phyloP scores from a whole-genome alignment of 805 yeast species.

The Wickerhamiella sorbophila region DNA sequence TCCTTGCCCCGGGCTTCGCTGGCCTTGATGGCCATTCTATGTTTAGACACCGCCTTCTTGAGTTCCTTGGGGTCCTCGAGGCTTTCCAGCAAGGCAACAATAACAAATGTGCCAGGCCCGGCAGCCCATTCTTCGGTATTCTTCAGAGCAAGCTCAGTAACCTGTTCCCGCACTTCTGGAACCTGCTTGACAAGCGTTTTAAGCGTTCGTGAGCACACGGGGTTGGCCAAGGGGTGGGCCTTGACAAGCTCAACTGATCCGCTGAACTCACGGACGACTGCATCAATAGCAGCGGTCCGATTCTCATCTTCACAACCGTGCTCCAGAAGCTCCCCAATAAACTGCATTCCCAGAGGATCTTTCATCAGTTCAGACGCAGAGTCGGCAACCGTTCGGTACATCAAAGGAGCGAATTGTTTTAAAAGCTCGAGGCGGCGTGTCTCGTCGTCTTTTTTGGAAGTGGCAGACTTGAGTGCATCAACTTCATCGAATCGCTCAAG shows the following conservation, averaged over 20 bases:
- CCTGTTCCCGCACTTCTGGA: slow-evolving; percentile 35
- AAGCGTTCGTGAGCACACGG: slow-evolving; percentile 15
- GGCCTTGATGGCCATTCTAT: slow-evolving; percentile 17
- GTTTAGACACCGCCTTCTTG: slow-evolving; percentile 37
- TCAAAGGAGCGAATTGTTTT: slow-evolving; percentile 47
- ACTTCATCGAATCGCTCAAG: slow-evolving; percentile 47
- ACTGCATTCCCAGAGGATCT: slow-evolving; percentile 58
- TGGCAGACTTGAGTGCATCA: slow-evolving; percentile 44
- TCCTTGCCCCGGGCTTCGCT: slow-evolving; percentile 25
- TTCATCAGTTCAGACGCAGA: slow-evolving; percentile 38
- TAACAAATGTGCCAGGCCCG: slow-evolving; percentile 60
- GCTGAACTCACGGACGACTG: slow-evolving; percentile 36
- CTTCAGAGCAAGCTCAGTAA: slow-evolving; percentile 39
- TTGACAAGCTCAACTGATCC: slow-evolving; percentile 51
- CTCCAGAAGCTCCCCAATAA: slow-evolving; percentile 58
- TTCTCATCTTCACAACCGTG: slow-evolving; percentile 32
- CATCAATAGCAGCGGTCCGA: slow-evolving; percentile 32
- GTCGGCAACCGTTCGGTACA: slow-evolving; percentile 41
- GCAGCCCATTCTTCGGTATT: slow-evolving; percentile 55
- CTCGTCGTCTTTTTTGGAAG: slow-evolving; percentile 75
- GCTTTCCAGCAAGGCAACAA: slow-evolving; percentile 66
- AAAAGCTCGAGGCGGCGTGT: slow-evolving; percentile 61
- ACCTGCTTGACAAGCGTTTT: slow-evolving; percentile 12
- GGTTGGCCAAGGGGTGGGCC: slow-evolving; percentile 35
- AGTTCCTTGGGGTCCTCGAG: slow-evolving; percentile 37